Evolutionary conservation across 805 yeast species (phyloP), one percentile per base, ranked within the genome.

Genomic region (Pichia scutulata): DNA sequence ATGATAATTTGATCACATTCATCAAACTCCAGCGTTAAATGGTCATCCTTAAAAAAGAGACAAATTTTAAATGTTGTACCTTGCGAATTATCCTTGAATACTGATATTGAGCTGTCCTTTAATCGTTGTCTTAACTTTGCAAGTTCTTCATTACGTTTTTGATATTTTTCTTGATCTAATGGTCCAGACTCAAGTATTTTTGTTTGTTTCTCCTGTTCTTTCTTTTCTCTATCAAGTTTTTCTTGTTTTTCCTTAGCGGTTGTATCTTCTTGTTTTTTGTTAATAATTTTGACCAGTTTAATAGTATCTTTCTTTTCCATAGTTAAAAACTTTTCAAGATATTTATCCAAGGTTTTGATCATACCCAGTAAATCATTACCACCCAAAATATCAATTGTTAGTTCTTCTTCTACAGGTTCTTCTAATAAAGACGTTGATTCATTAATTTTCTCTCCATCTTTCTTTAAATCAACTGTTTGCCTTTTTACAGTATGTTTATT

Each of bases 301-400:
- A 85, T 47, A 0, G 87, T 81, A 22, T 76, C 78, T 41, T 75
- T 73, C 57, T 81, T 82, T 55, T 82, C 82, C 64, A 73, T 74
- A 44, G 76, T 72, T 50, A 86, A 68, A 57, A 83, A 78, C 41
- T 60, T 56, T 58, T 85, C 92, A 46, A 85, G 69, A 51, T 79
- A 70, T 53, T 66, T 70, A 59, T 84, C 87, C 41, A 85, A 67
- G 3, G 81, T 77, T 49, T 67, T 57, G 5, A 84, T 53, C 66
- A 78, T 76, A 4, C 82, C 77, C n/a, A 71, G 59, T 37, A 85
- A 70, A 24, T 82, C 78, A 45, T 68, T 69, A 0, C 80, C 81
- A 43, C 71, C 69, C 1, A 71, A 75, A 50, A 78, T 55, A 24
- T 58, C 58, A 26, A 72, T 59, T 4, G 47, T 46, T 12, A 51